Conservation (phyloP, 2,329 filamentous ascomycete genomes). For the Lasiodiplodia citricola region DNA sequence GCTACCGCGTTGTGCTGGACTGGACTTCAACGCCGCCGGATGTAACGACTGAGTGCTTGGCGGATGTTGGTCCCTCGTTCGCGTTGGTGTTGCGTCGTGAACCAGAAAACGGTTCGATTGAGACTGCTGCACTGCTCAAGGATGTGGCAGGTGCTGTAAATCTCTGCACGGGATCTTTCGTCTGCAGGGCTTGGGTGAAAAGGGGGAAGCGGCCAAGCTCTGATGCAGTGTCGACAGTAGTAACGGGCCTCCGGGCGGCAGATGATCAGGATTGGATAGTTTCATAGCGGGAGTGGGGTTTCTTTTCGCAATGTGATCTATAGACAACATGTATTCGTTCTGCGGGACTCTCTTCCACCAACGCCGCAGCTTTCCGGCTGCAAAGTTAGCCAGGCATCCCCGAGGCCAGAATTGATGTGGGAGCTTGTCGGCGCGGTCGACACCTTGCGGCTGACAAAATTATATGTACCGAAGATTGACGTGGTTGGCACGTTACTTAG, state of each 20-base stretch:
- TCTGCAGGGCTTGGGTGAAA: background rate
- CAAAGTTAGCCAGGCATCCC: fast-evolving
- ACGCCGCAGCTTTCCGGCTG: no score
- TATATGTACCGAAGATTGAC: no score
- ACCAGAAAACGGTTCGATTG: background rate
- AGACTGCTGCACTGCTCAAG: background rate
- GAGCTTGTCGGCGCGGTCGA: fast-evolving
- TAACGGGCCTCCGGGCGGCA: background rate
- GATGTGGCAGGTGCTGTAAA: background rate
- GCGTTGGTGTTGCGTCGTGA: background rate
- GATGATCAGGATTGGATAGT: background rate
- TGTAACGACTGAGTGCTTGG: background rate
- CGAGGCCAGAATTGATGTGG: no score
- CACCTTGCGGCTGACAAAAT: no score
- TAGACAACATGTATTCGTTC: no score
- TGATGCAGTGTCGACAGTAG: background rate
- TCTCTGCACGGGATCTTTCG: background rate
- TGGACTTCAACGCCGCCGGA: background rate
- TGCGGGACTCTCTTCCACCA: fast-evolving
- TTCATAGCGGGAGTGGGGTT: background rate
- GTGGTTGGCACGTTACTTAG: no score
- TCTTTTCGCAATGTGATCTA: no score
- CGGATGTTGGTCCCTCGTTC: background rate
- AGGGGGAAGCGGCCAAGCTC: background rate
- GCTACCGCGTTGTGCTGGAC: background rate